Base-by-base conservation (phyloP, 2,329 filamentous ascomycete genomes). In the Sporothrix sp. region DNA sequence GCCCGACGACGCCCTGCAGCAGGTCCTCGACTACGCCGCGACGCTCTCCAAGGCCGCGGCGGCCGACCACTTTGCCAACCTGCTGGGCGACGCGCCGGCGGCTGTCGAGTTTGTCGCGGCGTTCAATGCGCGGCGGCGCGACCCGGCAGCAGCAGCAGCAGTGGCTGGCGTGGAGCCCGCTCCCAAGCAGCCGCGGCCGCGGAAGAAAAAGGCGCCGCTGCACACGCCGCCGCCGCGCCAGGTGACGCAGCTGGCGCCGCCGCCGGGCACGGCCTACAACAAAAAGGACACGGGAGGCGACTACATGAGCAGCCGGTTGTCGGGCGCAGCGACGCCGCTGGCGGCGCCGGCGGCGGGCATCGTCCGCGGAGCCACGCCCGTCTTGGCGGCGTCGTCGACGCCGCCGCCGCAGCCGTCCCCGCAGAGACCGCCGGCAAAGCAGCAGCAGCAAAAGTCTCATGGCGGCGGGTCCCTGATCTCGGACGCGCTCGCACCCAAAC, bases 11-110 rank as follows among this genome's bases (percentile, higher is more conserved):
- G 89, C 91, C 36, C 73, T 97, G 28, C 79, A 82, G 61, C 87
- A 97, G 63, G 78, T 96, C 38, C 74, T 97, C 57, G 81, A 87
- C 43, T 96, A 96, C 65, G 82, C 87, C 2, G 72, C 79, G 32
- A 84, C 82, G 0, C 75, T 97, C 8, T 81, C 88, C 18, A 89
- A 85, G 62, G 69, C 81, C 47, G 85, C 84, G 56, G 86, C 87
- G 13, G 88, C 81, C 46, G 82, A 89, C 37, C 88, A 97, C 66
- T 84, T 98, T 54, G 85, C 82, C 65, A 88, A 93, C 62, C 72
- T 98, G 48, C 77, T 98, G 0, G 93, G 91, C 45, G 88, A 95
- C 64, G 89, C 86, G 7, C 79, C 89, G 1, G 81, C 85, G 59
- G 77, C 73, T 36, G 70, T 89, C 54, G 84, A 89, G 59, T 93